Conservation (phyloP, 2,329 filamentous ascomycete genomes). For the Aspergillus pseudoterreus region DNA sequence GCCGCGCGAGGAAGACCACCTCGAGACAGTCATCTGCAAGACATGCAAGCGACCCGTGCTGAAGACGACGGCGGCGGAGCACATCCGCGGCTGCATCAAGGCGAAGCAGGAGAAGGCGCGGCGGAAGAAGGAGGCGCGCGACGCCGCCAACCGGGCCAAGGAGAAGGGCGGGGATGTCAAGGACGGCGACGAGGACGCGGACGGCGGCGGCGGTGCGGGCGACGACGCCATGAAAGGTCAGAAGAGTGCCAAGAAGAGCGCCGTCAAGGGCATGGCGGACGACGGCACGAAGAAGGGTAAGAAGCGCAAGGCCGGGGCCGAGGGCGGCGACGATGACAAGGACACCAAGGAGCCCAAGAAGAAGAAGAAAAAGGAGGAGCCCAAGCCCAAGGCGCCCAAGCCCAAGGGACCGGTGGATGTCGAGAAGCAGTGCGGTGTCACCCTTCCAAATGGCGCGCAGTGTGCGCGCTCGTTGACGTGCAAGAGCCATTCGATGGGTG, state of each 20-base stretch:
- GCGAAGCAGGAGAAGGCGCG: slow-evolving; percentile 80
- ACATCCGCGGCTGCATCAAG: slow-evolving; percentile 79
- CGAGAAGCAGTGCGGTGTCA: slow-evolving; percentile 87
- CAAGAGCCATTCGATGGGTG: slow-evolving; percentile 93
- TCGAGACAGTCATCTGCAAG: slow-evolving; percentile 82
- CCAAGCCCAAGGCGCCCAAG: slow-evolving; percentile 77
- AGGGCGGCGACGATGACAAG: slow-evolving; percentile 56
- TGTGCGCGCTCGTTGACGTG: slow-evolving; percentile 88
- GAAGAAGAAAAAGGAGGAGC: slow-evolving; percentile 94
- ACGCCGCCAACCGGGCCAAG: slow-evolving; percentile 63
- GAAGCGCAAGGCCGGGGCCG: slow-evolving; percentile 71
- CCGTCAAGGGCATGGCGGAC: slow-evolving; percentile 48
- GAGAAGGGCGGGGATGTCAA: slow-evolving; percentile 43
- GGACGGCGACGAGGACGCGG: slow-evolving; percentile 35
- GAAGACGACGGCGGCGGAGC: slow-evolving; percentile 68
- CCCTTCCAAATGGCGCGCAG: slow-evolving; percentile 76
- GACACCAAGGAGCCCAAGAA: slow-evolving; percentile 73
- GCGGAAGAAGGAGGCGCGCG: slow-evolving; percentile 70
- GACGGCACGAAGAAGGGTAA: slow-evolving; percentile 63
- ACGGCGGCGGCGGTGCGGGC: slow-evolving; percentile 34
- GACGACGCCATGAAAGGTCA: slow-evolving; percentile 52
- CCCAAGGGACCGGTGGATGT: slow-evolving; percentile 92
- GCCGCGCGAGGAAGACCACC: slow-evolving; percentile 75
- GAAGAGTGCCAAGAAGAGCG: slow-evolving; percentile 64
- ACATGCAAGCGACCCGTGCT: slow-evolving; percentile 89